phyloP scores from a whole-genome alignment of 2,329 filamentous ascomycete genomes.

The Thelonectria rubi region DNA sequence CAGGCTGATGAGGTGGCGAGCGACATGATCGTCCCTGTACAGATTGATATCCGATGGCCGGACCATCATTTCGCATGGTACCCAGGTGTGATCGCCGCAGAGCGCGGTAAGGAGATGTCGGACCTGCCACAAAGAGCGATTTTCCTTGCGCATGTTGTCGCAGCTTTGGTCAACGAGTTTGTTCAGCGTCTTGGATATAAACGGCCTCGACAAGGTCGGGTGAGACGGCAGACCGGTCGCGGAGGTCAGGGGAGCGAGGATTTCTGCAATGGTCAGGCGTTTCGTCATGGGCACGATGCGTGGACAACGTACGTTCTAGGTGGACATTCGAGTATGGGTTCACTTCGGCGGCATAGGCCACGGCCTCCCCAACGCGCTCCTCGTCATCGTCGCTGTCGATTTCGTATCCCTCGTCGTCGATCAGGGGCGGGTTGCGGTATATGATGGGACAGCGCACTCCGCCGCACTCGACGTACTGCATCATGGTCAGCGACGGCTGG shows the following conservation, averaged over 20 bases:
- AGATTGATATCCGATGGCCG: conserved; percentile 64
- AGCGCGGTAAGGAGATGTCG: conserved; percentile 78
- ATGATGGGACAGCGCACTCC: conserved; percentile 79
- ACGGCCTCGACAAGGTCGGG: conserved; percentile 77
- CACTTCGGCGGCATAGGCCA: conserved; percentile 70
- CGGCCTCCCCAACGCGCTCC: conserved; percentile 67
- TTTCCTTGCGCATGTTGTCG: conserved; percentile 78
- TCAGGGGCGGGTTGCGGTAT: conserved; percentile 74
- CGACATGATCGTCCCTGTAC: conserved; percentile 59
- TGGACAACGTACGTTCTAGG: conserved; percentile 69
- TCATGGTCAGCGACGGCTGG: conserved; percentile 38
- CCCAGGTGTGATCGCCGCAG: conserved; percentile 78
- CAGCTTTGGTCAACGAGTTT: conserved; percentile 75
- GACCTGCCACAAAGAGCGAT: conserved; percentile 75
- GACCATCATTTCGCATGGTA: conserved; percentile 67
- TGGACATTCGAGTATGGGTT: conserved; percentile 79
- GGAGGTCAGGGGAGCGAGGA: conserved; percentile 78
- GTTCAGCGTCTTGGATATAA: conserved; percentile 76
- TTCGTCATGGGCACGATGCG: conserved; percentile 5
- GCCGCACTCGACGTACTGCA: conserved; percentile 75
- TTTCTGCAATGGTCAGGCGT: conserved; percentile 59
- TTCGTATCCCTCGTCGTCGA: conserved; percentile 82
- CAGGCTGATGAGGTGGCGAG: conserved; percentile 48
- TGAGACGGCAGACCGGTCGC: conserved; percentile 79
- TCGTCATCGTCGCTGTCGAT: conserved; percentile 78